Evolutionary conservation across 352 stramenopile species (phyloP).

Genomic region (Peronosclerospora sorghi): DNA sequence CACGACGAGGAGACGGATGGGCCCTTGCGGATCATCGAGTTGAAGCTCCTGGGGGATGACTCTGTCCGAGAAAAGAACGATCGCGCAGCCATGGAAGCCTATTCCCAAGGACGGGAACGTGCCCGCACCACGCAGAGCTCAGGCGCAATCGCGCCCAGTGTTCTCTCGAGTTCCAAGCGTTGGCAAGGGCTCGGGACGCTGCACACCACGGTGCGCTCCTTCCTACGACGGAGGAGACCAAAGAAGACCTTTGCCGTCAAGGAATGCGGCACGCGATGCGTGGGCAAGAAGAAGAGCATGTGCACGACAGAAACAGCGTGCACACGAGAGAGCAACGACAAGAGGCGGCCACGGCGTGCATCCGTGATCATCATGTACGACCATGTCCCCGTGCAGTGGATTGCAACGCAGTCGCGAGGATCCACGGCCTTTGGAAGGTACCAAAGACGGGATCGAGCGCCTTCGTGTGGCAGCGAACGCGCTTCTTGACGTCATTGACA

Average conservation of each 20-base stretch:
- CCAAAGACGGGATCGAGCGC: conserved; percentile 10
- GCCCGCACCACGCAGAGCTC: conserved; percentile 20
- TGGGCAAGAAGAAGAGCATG: no score
- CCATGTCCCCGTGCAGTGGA: conserved; percentile 19
- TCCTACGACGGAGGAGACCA: no score
- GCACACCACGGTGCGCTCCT: no score
- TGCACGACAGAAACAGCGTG: no score
- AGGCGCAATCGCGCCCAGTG: conserved; percentile 27
- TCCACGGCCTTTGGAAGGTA: conserved; percentile 14
- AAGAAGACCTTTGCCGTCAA: no score
- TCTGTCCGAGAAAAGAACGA: conserved; percentile 27
- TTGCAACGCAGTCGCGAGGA: conserved; percentile 15
- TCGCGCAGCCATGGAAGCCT: conserved; percentile 19
- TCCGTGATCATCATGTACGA: conserved; percentile 31
- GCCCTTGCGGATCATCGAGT: conserved; percentile 17
- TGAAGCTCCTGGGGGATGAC: conserved; percentile 25
- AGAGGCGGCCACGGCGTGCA: no score
- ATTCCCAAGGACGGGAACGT: conserved; percentile 18
- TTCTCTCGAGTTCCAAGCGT: conserved; percentile 20
- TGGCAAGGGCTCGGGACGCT: conserved; percentile 20
- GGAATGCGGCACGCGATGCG: no score
- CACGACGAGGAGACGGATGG: conserved; percentile 15
- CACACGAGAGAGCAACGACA: no score
- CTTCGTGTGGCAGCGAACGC: conserved; percentile 12
- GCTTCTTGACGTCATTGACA: conserved; percentile 16